Evolutionary conservation across 768 basidiomycete genomes (phyloP).

Genomic region (Rhizopogon rudus): DNA sequence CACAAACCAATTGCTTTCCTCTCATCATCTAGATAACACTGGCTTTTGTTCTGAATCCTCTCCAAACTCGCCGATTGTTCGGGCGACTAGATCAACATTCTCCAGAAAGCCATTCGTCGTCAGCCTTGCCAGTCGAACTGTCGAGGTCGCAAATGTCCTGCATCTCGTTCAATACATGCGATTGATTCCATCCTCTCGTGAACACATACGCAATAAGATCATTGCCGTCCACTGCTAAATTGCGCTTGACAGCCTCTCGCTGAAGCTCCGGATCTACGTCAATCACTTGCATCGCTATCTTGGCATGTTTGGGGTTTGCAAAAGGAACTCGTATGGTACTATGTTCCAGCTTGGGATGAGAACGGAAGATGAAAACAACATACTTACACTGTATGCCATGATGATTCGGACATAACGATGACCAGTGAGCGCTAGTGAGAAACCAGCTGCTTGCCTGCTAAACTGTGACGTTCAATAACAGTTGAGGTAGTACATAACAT

Average conservation of each 20-base stretch:
- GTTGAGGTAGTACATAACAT: too few relatives aligned
- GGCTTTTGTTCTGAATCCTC: slow-evolving; percentile 46
- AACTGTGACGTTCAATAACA: too few relatives aligned
- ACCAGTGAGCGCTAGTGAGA: slow-evolving; percentile 1
- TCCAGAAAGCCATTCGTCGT: slow-evolving; percentile 85
- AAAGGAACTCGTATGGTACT: slow-evolving; percentile 80
- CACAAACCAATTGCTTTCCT: slow-evolving; percentile 6
- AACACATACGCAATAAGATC: slow-evolving; percentile 69
- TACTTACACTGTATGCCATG: slow-evolving; percentile 56
- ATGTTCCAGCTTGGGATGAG: slow-evolving; percentile 5
- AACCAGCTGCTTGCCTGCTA: too few relatives aligned
- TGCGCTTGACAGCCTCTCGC: slow-evolving; percentile 70
- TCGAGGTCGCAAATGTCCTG: slow-evolving; percentile 73
- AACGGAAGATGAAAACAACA: background rate
- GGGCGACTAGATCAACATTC: slow-evolving; percentile 80
- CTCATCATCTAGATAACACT: background rate
- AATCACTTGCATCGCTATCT: slow-evolving; percentile 77
- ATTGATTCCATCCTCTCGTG: background rate
- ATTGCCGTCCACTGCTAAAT: slow-evolving; percentile 60
- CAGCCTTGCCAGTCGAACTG: slow-evolving; percentile 80
- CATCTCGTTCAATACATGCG: background rate
- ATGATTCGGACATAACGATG: slow-evolving; percentile 19
- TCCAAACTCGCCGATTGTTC: slow-evolving; percentile 78
- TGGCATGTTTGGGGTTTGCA: slow-evolving; percentile 64
- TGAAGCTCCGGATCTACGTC: slow-evolving; percentile 87